These are phyloP conservation scores for Cordyceps javanica DNA, from an alignment of 2,329 filamentous ascomycete species.

Conservation along the genomic window DNA sequence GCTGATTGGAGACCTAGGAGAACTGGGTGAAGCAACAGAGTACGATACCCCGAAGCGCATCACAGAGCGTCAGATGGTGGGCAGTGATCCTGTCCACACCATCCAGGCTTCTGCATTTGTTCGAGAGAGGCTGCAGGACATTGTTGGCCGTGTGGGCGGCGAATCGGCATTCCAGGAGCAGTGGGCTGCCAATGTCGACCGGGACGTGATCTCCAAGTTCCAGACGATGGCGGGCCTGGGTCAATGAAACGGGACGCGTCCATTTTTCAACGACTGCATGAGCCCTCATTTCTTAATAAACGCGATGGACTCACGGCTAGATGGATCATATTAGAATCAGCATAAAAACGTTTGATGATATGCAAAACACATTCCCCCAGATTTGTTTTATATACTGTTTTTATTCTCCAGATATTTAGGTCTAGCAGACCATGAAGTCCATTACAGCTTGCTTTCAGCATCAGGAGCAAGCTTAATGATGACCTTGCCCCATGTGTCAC, in stretches of 20 bases:
- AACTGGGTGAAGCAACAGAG: constrained; percentile 35
- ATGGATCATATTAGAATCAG: background rate
- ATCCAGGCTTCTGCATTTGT: constrained; percentile 61
- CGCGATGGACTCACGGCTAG: background rate
- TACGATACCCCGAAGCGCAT: constrained; percentile 52
- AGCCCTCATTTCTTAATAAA: background rate
- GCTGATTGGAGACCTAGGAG: constrained; percentile 37
- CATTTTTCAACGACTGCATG: constrained; percentile 13
- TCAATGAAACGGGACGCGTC: constrained; percentile 12
- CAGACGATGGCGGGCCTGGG: constrained; percentile 23
- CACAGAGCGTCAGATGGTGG: constrained; percentile 45
- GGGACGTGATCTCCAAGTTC: constrained; percentile 63
- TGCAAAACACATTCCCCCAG: background rate
- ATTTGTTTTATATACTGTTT: background rate
- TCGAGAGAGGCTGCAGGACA: constrained; percentile 50
- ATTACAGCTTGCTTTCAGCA: constrained; percentile 49
- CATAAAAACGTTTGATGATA: constrained; percentile 2
- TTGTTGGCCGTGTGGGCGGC: constrained; percentile 57
- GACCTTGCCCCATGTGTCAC: constrained; percentile 94
- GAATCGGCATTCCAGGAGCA: constrained; percentile 59
- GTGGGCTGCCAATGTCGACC: constrained; percentile 70
- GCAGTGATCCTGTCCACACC: constrained; percentile 61
- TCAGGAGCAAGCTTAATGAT: constrained; percentile 77
- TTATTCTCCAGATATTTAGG: background rate
- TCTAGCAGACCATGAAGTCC: background rate